Percentiles rank a stretch among this genome's conserved stretches.
phyloP scores from a whole-genome alignment of 208 protist genomes.

The Leishmania braziliensis region DNA sequence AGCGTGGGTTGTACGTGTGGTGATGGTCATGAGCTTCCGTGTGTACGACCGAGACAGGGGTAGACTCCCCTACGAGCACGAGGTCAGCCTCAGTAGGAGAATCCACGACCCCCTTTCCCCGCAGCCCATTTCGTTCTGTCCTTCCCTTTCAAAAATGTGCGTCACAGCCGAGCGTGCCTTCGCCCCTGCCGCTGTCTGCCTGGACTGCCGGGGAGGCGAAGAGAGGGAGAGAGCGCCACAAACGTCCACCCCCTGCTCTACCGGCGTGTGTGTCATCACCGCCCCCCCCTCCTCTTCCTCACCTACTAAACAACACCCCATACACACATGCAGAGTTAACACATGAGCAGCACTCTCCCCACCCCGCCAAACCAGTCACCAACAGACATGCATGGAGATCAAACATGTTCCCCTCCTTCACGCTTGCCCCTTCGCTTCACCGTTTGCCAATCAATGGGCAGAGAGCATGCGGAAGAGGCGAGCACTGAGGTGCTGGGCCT shows the following conservation, averaged over 20 bases:
- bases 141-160: background rate
- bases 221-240: background rate
- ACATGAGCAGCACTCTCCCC: background rate
- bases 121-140: no score
- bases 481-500: background rate
- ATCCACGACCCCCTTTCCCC: background rate
- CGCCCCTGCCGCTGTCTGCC: background rate
- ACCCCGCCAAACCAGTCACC: background rate
- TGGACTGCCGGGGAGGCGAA: background rate
- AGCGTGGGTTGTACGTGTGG: background rate
- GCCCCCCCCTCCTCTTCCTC: background rate
- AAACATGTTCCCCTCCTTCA: background rate
- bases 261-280: background rate
- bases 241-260: background rate
- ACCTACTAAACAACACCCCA: background rate
- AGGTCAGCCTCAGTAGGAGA: background rate
- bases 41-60: background rate
- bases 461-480: background rate
- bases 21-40: background rate
- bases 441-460: background rate
- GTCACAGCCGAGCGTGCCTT: background rate
- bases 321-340: background rate
- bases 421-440: background rate
- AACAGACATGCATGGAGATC: background rate
- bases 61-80: background rate